phyloP scores from a whole-genome alignment of 129 eudicot species.

The Centrapalus pauciflorus region DNA sequence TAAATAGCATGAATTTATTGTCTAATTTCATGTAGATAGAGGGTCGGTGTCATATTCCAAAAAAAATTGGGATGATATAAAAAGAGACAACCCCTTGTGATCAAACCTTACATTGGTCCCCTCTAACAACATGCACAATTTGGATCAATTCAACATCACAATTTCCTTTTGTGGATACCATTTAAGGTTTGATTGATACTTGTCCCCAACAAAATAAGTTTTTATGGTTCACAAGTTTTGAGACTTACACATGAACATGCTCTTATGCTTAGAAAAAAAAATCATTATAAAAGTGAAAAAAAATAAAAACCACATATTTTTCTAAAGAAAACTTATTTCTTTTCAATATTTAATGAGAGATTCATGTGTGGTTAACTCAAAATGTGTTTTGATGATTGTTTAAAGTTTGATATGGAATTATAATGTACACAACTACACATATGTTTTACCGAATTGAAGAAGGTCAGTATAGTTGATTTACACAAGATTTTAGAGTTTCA shows the following conservation, averaged over 20 bases:
- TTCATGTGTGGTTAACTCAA: not conserved
- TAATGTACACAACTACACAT: not conserved
- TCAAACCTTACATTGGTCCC: conserved; percentile 28
- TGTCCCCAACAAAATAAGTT: conserved; percentile 17
- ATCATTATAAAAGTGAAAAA: not conserved
- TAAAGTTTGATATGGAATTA: not conserved
- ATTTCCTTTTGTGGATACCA: conserved; percentile 30
- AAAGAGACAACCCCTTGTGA: conserved; percentile 36
- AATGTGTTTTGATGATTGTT: not conserved
- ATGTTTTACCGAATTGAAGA: not conserved
- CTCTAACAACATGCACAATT: conserved; percentile 30
- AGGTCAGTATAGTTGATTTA: not conserved
- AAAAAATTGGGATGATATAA: not conserved
- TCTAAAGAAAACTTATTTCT: not conserved
- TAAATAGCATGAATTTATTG: too few relatives aligned
- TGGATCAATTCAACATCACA: conserved; percentile 30
- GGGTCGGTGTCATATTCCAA: not conserved
- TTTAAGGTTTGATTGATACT: conserved; percentile 33
- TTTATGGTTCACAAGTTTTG: conserved; percentile 15
- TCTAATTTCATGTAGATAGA: too few relatives aligned
- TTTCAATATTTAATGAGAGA: not conserved
- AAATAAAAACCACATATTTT: not conserved
- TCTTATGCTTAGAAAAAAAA: not conserved
- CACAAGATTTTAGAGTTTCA: not conserved
- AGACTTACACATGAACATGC: not conserved